Evolutionary conservation across 176 grass and related monocot genomes (phyloP).

Genomic region (Tillandsia fasciculata): DNA sequence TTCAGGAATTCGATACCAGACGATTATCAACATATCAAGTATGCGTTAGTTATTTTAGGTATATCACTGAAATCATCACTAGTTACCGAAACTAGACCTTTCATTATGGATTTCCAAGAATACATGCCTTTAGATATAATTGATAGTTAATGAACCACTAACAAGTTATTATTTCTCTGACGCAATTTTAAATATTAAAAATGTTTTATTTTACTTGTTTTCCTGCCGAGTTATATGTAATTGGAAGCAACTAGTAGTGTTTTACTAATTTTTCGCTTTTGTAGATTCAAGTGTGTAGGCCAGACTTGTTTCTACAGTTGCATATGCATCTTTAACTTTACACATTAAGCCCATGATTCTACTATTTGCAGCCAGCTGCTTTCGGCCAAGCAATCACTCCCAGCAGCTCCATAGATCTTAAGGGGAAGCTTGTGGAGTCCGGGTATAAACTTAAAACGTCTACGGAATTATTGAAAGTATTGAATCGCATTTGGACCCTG

Average conservation of each 20-base stretch:
- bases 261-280: no score
- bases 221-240: no score
- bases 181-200: not conserved
- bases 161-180: not conserved
- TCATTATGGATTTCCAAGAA: no score
- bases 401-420: slow-evolving; percentile 47
- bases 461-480: slow-evolving; percentile 86
- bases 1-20: no score
- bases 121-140: no score
- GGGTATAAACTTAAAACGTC: slow-evolving; percentile 68
- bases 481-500: slow-evolving; percentile 96
- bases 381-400: slow-evolving; percentile 50
- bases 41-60: no score
- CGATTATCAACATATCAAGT: no score
- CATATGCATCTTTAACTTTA: not conserved
- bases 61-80: no score
- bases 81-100: no score
- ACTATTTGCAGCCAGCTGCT: slow-evolving; percentile 48
- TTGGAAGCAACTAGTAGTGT: no score
- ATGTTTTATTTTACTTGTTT: not conserved
- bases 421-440: slow-evolving; percentile 50
- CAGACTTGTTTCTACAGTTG: not conserved
- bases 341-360: not conserved
- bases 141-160: no score
- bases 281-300: not conserved